phyloP scores from a whole-genome alignment of 306 rosid species.

The Lithocarpus polystachyus region DNA sequence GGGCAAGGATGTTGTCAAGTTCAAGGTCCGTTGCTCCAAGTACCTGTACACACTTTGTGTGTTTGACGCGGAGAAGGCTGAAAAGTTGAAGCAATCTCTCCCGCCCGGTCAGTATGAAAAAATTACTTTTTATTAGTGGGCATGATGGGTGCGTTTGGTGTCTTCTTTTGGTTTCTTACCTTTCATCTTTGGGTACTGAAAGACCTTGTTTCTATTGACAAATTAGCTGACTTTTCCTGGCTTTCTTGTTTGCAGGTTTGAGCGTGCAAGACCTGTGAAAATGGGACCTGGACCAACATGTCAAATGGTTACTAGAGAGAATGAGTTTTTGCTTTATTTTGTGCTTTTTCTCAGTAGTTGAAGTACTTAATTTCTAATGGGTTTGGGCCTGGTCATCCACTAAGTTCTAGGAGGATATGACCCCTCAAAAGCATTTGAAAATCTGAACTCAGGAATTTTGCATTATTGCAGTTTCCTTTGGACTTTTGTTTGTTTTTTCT shows the following conservation, averaged over 20 bases:
- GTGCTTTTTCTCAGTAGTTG: background rate
- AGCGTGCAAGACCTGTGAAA: slow-evolving; percentile 78
- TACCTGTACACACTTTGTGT: slow-evolving; percentile 91
- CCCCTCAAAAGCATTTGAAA: background rate
- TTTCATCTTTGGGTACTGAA: no score
- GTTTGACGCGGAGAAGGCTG: slow-evolving; percentile 74
- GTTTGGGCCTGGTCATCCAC: background rate
- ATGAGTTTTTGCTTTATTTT: background rate
- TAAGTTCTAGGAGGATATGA: background rate
- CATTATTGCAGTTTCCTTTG: background rate
- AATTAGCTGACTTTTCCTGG: no score
- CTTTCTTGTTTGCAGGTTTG: slow-evolving; percentile 52
- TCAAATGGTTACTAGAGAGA: background rate
- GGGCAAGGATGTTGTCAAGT: slow-evolving; percentile 80
- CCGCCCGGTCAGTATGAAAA: slow-evolving; percentile 59
- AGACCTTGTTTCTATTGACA: no score
- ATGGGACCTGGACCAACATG: background rate
- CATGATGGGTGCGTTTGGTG: no score
- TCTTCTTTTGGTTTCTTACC: no score
- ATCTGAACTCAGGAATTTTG: background rate
- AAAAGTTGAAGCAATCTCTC: slow-evolving; percentile 89
- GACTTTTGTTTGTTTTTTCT: no score
- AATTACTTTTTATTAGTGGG: no score
- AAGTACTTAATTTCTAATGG: background rate
- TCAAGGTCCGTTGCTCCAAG: slow-evolving; percentile 86